phyloP scores from a whole-genome alignment of 352 stramenopile genomes.

The Pythium myriotylum region DNA sequence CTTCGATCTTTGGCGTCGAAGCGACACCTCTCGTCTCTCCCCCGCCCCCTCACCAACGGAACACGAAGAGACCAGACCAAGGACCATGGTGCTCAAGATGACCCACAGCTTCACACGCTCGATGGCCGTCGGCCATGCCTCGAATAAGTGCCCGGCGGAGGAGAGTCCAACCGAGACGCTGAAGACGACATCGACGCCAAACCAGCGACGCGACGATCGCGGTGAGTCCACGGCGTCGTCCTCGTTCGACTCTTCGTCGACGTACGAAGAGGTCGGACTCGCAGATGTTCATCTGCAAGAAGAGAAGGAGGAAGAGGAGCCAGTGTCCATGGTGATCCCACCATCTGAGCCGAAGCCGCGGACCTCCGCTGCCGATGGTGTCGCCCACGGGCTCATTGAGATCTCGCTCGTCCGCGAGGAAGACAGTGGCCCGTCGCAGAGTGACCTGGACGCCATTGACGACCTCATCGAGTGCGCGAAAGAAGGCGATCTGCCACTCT shows the following conservation, averaged over 20 bases:
- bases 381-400: slow-evolving; percentile 48
- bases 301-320: neutral
- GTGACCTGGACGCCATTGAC: slow-evolving; percentile 55
- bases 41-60: too few species aligned
- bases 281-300: slow-evolving; percentile 11
- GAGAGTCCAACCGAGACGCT: slow-evolving; percentile 5
- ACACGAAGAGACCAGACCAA: neutral
- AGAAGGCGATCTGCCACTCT: slow-evolving; percentile 50
- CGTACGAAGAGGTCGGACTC: slow-evolving; percentile 14
- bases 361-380: neutral
- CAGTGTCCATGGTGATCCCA: neutral
- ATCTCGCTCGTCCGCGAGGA: slow-evolving; percentile 47
- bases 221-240: slow-evolving; percentile 17
- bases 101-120: slow-evolving; percentile 36
- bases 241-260: slow-evolving; percentile 3
- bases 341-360: neutral
- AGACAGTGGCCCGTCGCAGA: slow-evolving; percentile 15
- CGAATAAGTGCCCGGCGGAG: neutral
- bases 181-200: slow-evolving; percentile 13
- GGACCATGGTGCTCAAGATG: slow-evolving; percentile 48
- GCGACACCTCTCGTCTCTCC: neutral
- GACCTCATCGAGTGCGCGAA: slow-evolving; percentile 68
- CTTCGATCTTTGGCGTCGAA: neutral
- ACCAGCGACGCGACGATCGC: slow-evolving; percentile 8
- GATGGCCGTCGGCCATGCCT: slow-evolving; percentile 8